A percentile compares a stretch with the other conserved stretches of the same genome.
Evolutionary conservation across 768 basidiomycete species (phyloP).

Genomic region (Lactarius evosmus): DNA sequence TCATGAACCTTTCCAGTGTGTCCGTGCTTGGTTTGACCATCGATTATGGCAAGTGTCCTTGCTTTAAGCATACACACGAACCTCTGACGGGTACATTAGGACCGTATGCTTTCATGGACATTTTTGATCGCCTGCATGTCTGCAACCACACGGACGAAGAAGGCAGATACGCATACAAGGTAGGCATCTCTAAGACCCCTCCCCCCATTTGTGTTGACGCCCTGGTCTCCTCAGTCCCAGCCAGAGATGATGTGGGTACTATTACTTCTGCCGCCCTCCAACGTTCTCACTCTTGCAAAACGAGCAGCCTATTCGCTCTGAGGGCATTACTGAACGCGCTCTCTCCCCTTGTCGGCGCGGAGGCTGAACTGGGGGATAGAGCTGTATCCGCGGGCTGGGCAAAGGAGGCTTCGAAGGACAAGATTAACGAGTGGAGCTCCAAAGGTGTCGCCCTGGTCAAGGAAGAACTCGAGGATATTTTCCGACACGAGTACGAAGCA

Average conservation of each 20-base stretch:
- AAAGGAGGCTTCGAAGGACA: conserved; percentile 46
- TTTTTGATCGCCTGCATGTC: conserved; percentile 79
- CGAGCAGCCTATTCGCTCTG: conserved; percentile 66
- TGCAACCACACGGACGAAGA: conserved; percentile 86
- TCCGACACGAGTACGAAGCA: conserved; percentile 54
- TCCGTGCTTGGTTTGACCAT: conserved; percentile 74
- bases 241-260: conserved; percentile 71
- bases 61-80: background rate
- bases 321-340: conserved; percentile 74
- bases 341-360: conserved; percentile 83
- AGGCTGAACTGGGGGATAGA: conserved; percentile 50
- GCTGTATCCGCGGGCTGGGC: conserved; percentile 66
- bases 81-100: conserved; percentile 41
- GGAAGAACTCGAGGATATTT: conserved; percentile 58
- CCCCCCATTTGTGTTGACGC: background rate
- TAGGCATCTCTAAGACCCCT: conserved; percentile 30
- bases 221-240: conserved; percentile 48
- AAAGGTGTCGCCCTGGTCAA: conserved; percentile 51
- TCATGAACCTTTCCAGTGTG: conserved; percentile 42
- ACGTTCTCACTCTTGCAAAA: conserved; percentile 3
- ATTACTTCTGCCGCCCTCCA: conserved; percentile 1
- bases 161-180: conserved; percentile 73
- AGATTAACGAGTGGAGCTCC: conserved; percentile 59
- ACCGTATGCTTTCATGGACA: conserved; percentile 94
- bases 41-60: conserved; percentile 54